phyloP scores from a whole-genome alignment of 331 rosid genomes.

The Cydonia oblonga region DNA sequence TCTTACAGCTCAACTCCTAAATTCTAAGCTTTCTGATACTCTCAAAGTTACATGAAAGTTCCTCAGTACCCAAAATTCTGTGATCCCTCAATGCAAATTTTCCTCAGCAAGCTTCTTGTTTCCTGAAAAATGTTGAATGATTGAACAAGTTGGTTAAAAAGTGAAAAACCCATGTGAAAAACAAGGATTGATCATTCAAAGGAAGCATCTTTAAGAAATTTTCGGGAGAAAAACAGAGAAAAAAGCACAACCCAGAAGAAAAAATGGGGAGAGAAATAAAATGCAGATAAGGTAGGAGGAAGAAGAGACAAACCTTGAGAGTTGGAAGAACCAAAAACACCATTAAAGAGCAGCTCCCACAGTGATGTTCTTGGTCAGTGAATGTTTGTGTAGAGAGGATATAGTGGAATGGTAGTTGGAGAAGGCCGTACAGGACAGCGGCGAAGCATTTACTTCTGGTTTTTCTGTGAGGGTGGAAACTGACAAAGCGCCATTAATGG shows the following conservation, averaged over 20 bases:
- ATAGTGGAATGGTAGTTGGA: not conserved
- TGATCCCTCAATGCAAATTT: not conserved
- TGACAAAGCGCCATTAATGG: conserved; percentile 11
- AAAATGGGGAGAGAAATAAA: not conserved
- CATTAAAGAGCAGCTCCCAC: not conserved
- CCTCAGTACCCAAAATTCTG: not conserved
- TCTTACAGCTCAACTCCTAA: not conserved
- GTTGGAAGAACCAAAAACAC: not conserved
- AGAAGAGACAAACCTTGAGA: conserved; percentile 14
- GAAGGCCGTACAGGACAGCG: not conserved
- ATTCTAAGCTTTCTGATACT: not conserved
- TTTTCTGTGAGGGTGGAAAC: not conserved
- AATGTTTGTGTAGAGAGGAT: not conserved
- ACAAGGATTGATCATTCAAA: not conserved
- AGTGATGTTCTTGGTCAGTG: not conserved
- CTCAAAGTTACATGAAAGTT: not conserved
- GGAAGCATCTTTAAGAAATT: not conserved
- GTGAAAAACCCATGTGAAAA: not conserved
- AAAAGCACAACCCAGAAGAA: not conserved
- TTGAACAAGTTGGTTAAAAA: not conserved
- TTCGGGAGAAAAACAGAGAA: conserved; percentile 1
- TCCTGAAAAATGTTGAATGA: not conserved
- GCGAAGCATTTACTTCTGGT: not conserved
- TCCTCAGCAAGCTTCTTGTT: not conserved
- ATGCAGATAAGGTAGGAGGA: not conserved